These are phyloP conservation scores for Cairneyella variabilis DNA, from an alignment of 495 filamentous ascomycete species.

Conservation along the genomic window DNA sequence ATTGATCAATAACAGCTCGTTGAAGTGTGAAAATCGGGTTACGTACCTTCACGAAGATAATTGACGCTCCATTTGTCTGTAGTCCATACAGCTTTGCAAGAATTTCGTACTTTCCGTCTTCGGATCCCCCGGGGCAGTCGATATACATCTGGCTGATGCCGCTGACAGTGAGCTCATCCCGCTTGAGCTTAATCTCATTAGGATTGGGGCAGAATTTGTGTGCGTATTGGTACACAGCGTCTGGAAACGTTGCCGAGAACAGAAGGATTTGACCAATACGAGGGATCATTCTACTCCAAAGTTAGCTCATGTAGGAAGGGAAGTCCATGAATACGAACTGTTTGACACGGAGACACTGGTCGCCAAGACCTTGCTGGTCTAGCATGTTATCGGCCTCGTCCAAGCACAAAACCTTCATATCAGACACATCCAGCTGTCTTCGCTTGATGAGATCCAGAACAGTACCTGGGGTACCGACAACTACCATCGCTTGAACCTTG, in stretches of 20 bases:
- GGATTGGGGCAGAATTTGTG: conserved; percentile 74
- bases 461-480: conserved; percentile 94
- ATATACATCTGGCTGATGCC: conserved; percentile 97
- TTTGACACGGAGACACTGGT: conserved; percentile 90
- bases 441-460: conserved; percentile 80
- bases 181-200: conserved; percentile 82
- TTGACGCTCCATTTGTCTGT: conserved; percentile 92
- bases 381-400: conserved; percentile 97
- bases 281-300: conserved; percentile 56
- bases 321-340: conserved; percentile 47
- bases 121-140: conserved; percentile 76
- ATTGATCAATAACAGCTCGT: conserved; percentile 2
- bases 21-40: not conserved
- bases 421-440: conserved; percentile 57
- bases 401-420: conserved; percentile 75
- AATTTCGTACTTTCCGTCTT: conserved; percentile 79
- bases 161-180: conserved; percentile 90
- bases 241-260: conserved; percentile 95
- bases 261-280: conserved; percentile 75
- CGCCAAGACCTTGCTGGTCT: conserved; percentile 89
- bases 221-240: conserved; percentile 77
- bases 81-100: conserved; percentile 90
- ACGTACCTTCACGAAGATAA: conserved; percentile 90
- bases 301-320: conserved; percentile 16
- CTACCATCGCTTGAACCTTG: conserved; percentile 64